Percentiles rank a stretch among this genome's conserved stretches.
These are phyloP conservation scores for Cryphonectria naterciae DNA, from an alignment of 2,329 filamentous ascomycete species.

Conservation along the genomic window DNA sequence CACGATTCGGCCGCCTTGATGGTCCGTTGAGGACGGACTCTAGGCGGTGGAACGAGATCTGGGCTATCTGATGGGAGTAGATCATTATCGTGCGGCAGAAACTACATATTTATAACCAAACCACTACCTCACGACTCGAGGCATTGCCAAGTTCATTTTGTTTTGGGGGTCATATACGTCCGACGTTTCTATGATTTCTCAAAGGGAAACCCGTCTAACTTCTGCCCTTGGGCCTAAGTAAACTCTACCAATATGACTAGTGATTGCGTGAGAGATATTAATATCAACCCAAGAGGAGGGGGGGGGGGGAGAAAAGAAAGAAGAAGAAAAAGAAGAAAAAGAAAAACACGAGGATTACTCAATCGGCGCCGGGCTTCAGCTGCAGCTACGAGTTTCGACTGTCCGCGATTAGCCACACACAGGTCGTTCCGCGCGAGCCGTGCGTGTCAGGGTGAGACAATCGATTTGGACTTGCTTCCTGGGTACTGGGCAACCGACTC, in stretches of 20 bases:
- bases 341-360: background rate
- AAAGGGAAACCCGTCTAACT: background rate
- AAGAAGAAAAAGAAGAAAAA: background rate
- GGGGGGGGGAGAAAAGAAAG: too few species aligned
- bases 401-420: background rate
- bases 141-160: background rate
- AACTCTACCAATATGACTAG: background rate
- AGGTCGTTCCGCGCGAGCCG: background rate
- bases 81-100: background rate
- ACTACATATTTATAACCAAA: background rate
- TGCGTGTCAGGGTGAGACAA: background rate
- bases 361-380: background rate
- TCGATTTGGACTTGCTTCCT: background rate
- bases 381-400: background rate
- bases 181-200: background rate
- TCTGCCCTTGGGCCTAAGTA: background rate
- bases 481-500: background rate
- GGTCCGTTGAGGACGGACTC: slow-evolving; percentile 63
- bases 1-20: slow-evolving; percentile 67
- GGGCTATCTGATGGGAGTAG: slow-evolving; percentile 47
- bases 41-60: slow-evolving; percentile 67
- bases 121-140: background rate
- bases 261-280: background rate
- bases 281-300: too few species aligned
- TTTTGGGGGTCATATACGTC: background rate